phyloP scores from a whole-genome alignment of 148 eudicot genomes.

The Pouteria glomerata region DNA sequence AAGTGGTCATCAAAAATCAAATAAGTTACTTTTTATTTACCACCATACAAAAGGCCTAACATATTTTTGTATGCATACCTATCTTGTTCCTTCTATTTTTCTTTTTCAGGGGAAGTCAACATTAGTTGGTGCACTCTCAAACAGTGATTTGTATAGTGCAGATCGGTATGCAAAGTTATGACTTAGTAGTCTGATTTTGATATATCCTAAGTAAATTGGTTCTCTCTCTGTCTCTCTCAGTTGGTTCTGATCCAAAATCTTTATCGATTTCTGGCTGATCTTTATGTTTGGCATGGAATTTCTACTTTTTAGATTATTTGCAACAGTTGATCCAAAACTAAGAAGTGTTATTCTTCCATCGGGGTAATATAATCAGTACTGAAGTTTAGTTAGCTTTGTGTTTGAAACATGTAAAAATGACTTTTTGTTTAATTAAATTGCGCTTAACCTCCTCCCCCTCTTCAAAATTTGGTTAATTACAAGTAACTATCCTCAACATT shows the following conservation, averaged over 20 bases:
- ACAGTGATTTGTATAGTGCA: constrained; percentile 27
- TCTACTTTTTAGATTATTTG: constrained; percentile 67
- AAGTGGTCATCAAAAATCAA: constrained; percentile 30
- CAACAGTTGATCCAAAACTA: constrained; percentile 87
- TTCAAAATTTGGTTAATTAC: no score
- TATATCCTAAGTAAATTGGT: background rate
- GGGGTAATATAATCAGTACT: constrained; percentile 46
- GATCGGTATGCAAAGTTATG: constrained; percentile 12
- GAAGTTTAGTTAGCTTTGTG: background rate
- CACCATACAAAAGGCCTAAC: background rate
- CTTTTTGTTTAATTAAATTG: background rate
- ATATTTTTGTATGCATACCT: constrained; percentile 1
- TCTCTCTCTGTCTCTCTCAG: constrained; percentile 1
- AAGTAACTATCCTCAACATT: no score
- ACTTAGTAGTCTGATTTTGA: background rate
- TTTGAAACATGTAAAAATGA: background rate
- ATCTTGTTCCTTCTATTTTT: constrained; percentile 4
- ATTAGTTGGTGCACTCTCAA: constrained; percentile 63
- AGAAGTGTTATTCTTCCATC: constrained; percentile 85
- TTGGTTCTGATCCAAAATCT: background rate
- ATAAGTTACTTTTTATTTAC: background rate
- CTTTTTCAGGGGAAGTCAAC: constrained; percentile 88
- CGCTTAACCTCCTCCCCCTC: no score
- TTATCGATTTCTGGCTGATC: constrained; percentile 7
- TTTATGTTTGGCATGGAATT: background rate